Percentiles rank a stretch among this genome's conserved stretches.
Evolutionary conservation across 2,329 filamentous ascomycete species (phyloP).

Genomic region (Drechslerella dactyloides): DNA sequence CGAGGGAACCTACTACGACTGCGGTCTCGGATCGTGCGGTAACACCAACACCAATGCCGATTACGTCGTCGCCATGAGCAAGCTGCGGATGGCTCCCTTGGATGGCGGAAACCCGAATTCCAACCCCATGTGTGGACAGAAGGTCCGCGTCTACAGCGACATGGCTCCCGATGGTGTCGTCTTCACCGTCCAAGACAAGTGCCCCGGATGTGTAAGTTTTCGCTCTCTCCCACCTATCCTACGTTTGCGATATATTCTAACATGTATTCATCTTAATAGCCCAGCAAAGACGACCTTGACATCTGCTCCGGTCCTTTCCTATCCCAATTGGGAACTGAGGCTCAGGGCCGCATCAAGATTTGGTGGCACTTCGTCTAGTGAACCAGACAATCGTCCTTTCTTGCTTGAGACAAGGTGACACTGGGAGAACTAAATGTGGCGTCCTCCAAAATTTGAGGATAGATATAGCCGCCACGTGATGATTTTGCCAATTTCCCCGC

Average conservation of each 20-base stretch:
- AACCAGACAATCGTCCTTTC: too few species aligned
- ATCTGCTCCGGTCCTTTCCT: conserved; percentile 33
- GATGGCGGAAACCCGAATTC: conserved; percentile 38
- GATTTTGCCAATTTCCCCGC: conserved; percentile 1
- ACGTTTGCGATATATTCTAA: conserved; percentile 15
- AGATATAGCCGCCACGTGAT: neutral
- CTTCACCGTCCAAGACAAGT: conserved; percentile 42
- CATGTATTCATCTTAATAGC: conserved; percentile 5
- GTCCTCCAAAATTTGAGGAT: conserved; percentile 9
- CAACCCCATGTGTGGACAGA: conserved; percentile 41
- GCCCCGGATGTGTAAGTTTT: conserved; percentile 49
- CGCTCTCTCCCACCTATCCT: neutral
- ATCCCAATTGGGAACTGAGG: conserved; percentile 17
- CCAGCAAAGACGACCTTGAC: conserved; percentile 22
- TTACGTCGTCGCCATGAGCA: conserved; percentile 40
- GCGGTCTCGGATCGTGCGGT: conserved; percentile 47
- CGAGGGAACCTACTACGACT: conserved; percentile 41
- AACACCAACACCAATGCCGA: conserved; percentile 26
- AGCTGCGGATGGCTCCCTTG: conserved; percentile 26
- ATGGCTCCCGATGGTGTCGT: conserved; percentile 42
- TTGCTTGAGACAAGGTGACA: conserved; percentile 2
- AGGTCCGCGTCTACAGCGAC: conserved; percentile 38
- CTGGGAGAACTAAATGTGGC: conserved; percentile 22
- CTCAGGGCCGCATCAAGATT: conserved; percentile 37
- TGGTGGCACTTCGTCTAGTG: conserved; percentile 16